Evolutionary conservation across 2,329 filamentous ascomycete species (phyloP).

Genomic region (Seiridium unicorne): DNA sequence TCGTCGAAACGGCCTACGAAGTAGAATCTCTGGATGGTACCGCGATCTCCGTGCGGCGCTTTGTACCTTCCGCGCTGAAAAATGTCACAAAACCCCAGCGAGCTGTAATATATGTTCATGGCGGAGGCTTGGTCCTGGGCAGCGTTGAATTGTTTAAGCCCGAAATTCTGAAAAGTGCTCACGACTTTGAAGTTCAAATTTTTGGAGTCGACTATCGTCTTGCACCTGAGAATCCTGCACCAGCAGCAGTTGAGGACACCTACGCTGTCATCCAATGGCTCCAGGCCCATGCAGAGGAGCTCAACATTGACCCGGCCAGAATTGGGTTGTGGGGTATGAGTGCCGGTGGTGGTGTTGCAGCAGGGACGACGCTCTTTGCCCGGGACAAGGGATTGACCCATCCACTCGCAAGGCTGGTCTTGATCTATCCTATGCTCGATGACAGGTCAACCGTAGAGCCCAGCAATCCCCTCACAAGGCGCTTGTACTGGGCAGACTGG

Average conservation of each 20-base stretch:
- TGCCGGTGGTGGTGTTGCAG: constrained; percentile 25
- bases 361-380: constrained; percentile 21
- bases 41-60: background rate
- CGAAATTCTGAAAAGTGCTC: background rate
- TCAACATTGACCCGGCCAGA: constrained; percentile 20
- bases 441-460: background rate
- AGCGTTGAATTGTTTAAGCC: background rate
- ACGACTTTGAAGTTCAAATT: background rate
- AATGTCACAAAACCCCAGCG: background rate
- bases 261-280: constrained; percentile 43
- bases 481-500: background rate
- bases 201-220: constrained; percentile 52
- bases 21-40: background rate
- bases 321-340: constrained; percentile 23
- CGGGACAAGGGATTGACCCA: constrained; percentile 16
- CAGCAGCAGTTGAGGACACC: constrained; percentile 46
- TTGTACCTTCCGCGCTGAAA: background rate
- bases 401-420: constrained; percentile 3
- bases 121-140: background rate
- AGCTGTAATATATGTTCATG: constrained; percentile 1
- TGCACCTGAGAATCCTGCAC: constrained; percentile 48
- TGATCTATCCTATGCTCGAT: constrained; percentile 3
- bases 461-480: background rate
- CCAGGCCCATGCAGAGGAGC: constrained; percentile 27
- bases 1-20: background rate